Evolutionary conservation across 2,329 filamentous ascomycete genomes (phyloP), one percentile per base, ranked within the genome.

Genomic region (Rutstroemia sp.): DNA sequence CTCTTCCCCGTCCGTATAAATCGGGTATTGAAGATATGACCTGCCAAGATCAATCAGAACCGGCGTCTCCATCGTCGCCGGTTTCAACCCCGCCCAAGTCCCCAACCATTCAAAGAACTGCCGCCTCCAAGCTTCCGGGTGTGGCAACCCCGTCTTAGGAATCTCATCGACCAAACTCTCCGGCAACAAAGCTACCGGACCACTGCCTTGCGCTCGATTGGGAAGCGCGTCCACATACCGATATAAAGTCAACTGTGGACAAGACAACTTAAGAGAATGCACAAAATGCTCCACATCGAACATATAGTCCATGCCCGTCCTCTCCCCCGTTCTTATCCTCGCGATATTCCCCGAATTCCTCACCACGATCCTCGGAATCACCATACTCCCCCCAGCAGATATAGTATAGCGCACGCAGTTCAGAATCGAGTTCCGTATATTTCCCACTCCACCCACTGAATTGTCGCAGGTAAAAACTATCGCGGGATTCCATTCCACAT

Each of bases 311-410:
- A 67, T 27, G 19, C 56, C 51, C 0, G 58, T 60, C 7, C 57
- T 52, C 30, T 63, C 54, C 7, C 57, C 51, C 3, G 48, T 58
- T 8, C 55, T 8, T 38, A 56, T 27, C 51, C 61, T 49, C 58
- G 58, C 34, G 2, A 51, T 27, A 51, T 56, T 48, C 5, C 54
- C 51, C 14, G 57, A 42, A 12, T 54, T 58, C 23, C 56, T 51
- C 27, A 62, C 39, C 3, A 60, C 47, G 60, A 83, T 99, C 60
- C 97, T 97, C 69, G 89, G 90, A 94, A 50, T 16, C 9, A 48
- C 45, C 17, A 67, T 42, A 38, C 60, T 59, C 10, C 58, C 66
- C 17, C 67, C 67, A 10, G 62, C 65, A 4, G 60, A 62, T 50
- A 69, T 67, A 2, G 65, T 57, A 57, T 66, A 67, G 16, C 66